Base-by-base conservation (phyloP, 2,329 filamentous ascomycete genomes). In the Colletotrichum ledebouriae region DNA sequence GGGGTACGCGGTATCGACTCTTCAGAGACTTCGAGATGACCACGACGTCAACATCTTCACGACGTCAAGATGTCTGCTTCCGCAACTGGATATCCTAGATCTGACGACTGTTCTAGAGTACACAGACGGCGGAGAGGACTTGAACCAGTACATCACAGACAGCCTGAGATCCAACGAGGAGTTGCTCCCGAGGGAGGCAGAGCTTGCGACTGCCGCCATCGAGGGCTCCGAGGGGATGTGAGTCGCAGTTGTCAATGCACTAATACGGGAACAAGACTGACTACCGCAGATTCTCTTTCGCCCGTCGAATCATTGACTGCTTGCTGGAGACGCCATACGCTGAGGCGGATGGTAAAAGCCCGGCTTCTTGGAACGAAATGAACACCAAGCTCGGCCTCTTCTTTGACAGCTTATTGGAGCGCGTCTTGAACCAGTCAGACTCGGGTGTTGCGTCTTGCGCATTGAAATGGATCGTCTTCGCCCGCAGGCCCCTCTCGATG, bases 171-270 rank as follows among this genome's bases (percentile, higher is more conserved):
- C 29, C 4, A 17, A 17, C 1, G 15, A n/a, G 7, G 29, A 53
- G 4, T 4, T 53, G 49, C 6, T 10, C 15, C 10, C 29, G 2
- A 37, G n/a, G 12, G n/a, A 9, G 0, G 13, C n/a, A 37, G 49
- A 53, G 0, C 5, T 53, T 7, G 29, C 12, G 0, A 11, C 22
- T 11, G n/a, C 49, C 12, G 17, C 37, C 6, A 1, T 20, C 4
- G 29, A 53, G 0, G 49, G 49, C 13, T 29, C 49, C 3, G 49
- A 53, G 49, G 49, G 49, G 33, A 17, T 53, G 49, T 53, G 1
- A 20, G 49, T 52, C 1, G 37, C 13, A 1, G 10, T 11, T 0
- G 1, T 6, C 0, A 33, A 33, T 3, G 0, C 17, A 52, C 29
- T 12, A 4, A 12, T n/a, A 11, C 0, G 17, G 17, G 17, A 25